Conservation (phyloP, 805 yeast genomes). For the Candida glaebosa region DNA sequence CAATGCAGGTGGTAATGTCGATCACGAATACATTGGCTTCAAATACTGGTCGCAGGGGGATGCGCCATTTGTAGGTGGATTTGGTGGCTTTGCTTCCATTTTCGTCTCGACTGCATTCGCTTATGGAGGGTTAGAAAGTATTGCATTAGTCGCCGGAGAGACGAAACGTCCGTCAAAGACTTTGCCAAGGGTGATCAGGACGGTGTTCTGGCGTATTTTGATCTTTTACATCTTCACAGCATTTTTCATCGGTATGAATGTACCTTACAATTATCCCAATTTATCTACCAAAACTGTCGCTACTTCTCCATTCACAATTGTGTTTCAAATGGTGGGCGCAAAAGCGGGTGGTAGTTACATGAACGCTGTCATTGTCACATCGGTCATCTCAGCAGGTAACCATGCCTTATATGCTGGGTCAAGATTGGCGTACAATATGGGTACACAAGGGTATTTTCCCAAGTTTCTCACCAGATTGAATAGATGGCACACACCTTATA, state of each 20-base stretch:
- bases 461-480: slow-evolving; percentile 40
- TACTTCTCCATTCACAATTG: slow-evolving; percentile 42
- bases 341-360: slow-evolving; percentile 39
- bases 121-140: slow-evolving; percentile 47
- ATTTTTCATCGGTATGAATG: slow-evolving; percentile 40
- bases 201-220: slow-evolving; percentile 30
- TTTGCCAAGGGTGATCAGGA: slow-evolving; percentile 29
- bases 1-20: slow-evolving; percentile 54
- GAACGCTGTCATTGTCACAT: slow-evolving; percentile 55
- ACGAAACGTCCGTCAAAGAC: slow-evolving; percentile 25
- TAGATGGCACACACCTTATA: slow-evolving; percentile 45
- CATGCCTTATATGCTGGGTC: slow-evolving; percentile 52
- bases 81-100: slow-evolving; percentile 48
- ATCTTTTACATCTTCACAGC: slow-evolving; percentile 36
- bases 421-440: slow-evolving; percentile 47
- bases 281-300: slow-evolving; percentile 24
- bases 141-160: slow-evolving; percentile 34
- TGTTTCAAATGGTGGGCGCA: slow-evolving; percentile 41
- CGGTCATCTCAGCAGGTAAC: slow-evolving; percentile 54
- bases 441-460: slow-evolving; percentile 47
- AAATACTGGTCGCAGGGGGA: slow-evolving; percentile 46
- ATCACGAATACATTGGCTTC: slow-evolving; percentile 39
- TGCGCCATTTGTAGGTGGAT: slow-evolving; percentile 51
- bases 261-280: slow-evolving; percentile 36
- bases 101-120: slow-evolving; percentile 53